Base-by-base conservation (phyloP, 768 basidiomycete genomes). In the Punctularia strigosozonata region DNA sequence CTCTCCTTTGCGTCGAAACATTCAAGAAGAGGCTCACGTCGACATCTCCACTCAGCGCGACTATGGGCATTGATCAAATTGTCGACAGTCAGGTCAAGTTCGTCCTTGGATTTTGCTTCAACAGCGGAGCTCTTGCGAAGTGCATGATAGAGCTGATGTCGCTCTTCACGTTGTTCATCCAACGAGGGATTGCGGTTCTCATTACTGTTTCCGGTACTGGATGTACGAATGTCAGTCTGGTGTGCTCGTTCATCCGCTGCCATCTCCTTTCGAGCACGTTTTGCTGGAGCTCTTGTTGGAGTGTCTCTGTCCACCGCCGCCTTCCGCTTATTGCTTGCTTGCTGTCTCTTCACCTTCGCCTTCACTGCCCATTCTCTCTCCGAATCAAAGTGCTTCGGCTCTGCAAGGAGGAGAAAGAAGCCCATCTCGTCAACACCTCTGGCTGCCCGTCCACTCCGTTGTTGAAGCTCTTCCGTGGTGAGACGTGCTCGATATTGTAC, bases 401-500 rank as follows among this genome's bases (percentile, higher is more conserved):
- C 51, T 1, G 36, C 51, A 2, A 53, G 22, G 4, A 52, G 25
- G 12, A 53, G 35, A 0, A 41, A 51, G 0, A 36, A 37, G 6
- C 33, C 51, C 14, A 39, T 4, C 14, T 51, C 39, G 1, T 3
- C 12, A 6, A 8, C 28, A 25, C 49, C 36, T 6, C 47, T 20
- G 6, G 39, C 61, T 2, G 44, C 61, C 14, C 50, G 51, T 2
- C 63, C 62, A 37, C 61, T 53, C 2, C 55, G 41, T 41, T 66
- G 63, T 59, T 55, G 58, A 2, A 64, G 40, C 0, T 52, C 49
- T 3, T 46, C 42, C 4, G 62, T 25, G 20, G 41, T 38, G 39
- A 52, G 54, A 5, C 49, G 51, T 0, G 43, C 54, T 17, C 40
- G 38, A 47, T 47, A 65, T 38, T 64, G 64, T 8, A 66, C 52